Conservation (phyloP, 2,329 filamentous ascomycete genomes). For the Diaporthe aspalathi region DNA sequence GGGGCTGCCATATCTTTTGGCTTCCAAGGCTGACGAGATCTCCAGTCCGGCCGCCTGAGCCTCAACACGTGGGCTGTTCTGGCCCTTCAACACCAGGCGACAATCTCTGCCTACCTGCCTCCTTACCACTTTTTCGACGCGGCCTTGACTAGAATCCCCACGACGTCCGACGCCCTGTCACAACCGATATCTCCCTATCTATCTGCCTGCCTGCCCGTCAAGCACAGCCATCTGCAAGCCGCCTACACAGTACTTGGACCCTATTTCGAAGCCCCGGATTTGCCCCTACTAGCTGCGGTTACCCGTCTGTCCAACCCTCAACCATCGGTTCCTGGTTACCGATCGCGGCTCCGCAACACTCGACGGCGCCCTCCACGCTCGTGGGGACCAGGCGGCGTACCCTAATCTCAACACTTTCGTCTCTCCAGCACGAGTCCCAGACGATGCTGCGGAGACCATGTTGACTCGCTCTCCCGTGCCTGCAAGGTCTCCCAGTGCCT, state of each 20-base stretch:
- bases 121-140: conserved; percentile 3
- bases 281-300: conserved; percentile 22
- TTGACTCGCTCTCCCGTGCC: conserved; percentile 68
- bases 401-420: conserved; percentile 45
- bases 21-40: conserved; percentile 28
- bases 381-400: conserved; percentile 32
- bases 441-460: conserved; percentile 65
- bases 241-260: conserved; percentile 4
- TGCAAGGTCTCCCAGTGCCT: conserved; percentile 63
- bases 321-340: not conserved
- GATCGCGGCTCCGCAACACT: conserved; percentile 19
- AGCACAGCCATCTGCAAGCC: not conserved
- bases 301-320: conserved; percentile 8
- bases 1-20: conserved; percentile 28
- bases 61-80: conserved; percentile 36
- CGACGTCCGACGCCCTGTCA: not conserved
- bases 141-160: conserved; percentile 5
- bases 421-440: conserved; percentile 20
- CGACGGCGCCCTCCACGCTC: conserved; percentile 25
- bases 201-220: not conserved
- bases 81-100: conserved; percentile 27
- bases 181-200: conserved; percentile 6
- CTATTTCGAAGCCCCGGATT: conserved; percentile 22
- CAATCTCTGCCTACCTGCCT: conserved; percentile 16
- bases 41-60: conserved; percentile 33